A percentile compares a stretch with the other conserved stretches of the same genome.
Conservation (phyloP, 2,329 filamentous ascomycete genomes). For the Septoria petroselini region DNA sequence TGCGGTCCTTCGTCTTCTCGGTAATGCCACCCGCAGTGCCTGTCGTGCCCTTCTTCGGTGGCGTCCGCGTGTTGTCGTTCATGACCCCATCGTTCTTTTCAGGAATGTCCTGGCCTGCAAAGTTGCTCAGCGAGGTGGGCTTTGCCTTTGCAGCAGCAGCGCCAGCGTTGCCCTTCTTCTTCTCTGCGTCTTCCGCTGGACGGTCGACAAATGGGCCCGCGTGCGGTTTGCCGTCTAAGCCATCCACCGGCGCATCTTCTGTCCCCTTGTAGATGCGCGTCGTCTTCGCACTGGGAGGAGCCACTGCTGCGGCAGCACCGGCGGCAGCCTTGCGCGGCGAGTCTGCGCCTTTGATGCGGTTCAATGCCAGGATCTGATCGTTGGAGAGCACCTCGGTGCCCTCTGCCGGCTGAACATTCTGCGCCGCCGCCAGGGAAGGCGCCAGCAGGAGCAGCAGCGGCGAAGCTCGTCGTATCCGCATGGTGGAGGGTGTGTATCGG, state of each 20-base stretch:
- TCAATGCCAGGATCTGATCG: slow-evolving; percentile 30
- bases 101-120: slow-evolving; percentile 45
- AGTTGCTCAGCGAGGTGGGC: slow-evolving; percentile 35
- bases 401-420: slow-evolving; percentile 15
- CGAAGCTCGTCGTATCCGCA: slow-evolving; percentile 54
- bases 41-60: slow-evolving; percentile 79
- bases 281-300: slow-evolving; percentile 27
- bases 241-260: slow-evolving; percentile 86
- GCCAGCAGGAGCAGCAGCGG: slow-evolving; percentile 58
- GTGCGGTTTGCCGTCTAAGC: slow-evolving; percentile 90
- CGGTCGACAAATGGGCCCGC: slow-evolving; percentile 73
- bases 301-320: slow-evolving; percentile 28
- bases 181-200: slow-evolving; percentile 32
- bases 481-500: slow-evolving; percentile 39
- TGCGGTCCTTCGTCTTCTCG: slow-evolving; percentile 74
- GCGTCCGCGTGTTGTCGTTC: slow-evolving; percentile 76
- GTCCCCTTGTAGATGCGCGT: slow-evolving; percentile 49
- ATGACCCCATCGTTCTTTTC: slow-evolving; percentile 75
- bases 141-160: slow-evolving; percentile 34
- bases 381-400: slow-evolving; percentile 26
- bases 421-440: slow-evolving; percentile 56
- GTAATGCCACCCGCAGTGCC: slow-evolving; percentile 88
- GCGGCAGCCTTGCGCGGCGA: slow-evolving; percentile 7
- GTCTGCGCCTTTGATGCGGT: slow-evolving; percentile 19
- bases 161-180: slow-evolving; percentile 36